These are phyloP conservation scores for Chondrus crispus DNA, from an alignment of 23 red algal species.

Conservation along the genomic window DNA sequence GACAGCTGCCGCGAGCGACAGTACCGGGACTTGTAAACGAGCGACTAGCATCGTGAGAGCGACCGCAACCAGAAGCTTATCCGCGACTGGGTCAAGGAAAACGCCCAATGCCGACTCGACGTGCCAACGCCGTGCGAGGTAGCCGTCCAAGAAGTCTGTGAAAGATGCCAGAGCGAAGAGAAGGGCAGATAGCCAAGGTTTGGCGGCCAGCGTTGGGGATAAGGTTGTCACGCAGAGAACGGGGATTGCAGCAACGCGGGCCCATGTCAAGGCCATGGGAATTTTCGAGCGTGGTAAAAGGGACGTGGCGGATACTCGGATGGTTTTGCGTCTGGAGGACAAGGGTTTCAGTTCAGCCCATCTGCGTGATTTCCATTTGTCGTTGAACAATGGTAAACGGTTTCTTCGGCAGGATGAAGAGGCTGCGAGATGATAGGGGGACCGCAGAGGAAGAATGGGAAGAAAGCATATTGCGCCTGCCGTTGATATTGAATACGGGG, in stretches of 20 bases:
- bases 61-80: constrained; percentile 89
- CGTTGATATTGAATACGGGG: no score
- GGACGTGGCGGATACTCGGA: background rate
- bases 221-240: constrained; percentile 24
- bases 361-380: no score
- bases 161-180: constrained; percentile 74
- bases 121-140: constrained; percentile 81
- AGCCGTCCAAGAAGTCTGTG: constrained; percentile 92
- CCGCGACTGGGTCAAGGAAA: constrained; percentile 98
- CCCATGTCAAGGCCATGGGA: constrained; percentile 72
- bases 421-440: no score
- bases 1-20: constrained; percentile 27
- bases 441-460: no score
- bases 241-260: constrained; percentile 68
- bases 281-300: background rate
- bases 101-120: constrained; percentile 64
- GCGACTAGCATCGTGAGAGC: constrained; percentile 59
- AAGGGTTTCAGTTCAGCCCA: no score
- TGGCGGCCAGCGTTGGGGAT: constrained; percentile 11
- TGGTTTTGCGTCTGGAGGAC: no score
- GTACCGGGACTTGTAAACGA: constrained; percentile 13
- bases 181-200: constrained; percentile 1
- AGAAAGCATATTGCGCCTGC: no score
- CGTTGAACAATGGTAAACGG: no score
- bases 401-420: no score